Conservation (phyloP, 257 asterid species). For the Scutellaria baicalensis region DNA sequence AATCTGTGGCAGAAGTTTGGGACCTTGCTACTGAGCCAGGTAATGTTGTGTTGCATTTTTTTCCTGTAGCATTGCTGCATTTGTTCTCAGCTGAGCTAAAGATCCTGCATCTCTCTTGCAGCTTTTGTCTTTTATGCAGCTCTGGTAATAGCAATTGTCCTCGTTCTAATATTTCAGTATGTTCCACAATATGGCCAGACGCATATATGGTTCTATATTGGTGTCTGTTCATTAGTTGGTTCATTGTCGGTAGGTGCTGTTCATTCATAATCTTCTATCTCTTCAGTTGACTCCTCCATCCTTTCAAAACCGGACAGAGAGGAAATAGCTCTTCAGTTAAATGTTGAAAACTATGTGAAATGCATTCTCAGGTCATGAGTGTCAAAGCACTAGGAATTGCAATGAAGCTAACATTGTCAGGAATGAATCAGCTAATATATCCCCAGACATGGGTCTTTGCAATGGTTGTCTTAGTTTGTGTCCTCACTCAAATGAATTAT, state of each 20-base stretch:
- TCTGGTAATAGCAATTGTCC: conserved; percentile 40
- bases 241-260: conserved; percentile 78
- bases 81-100: conserved; percentile 18
- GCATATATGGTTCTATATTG: conserved; percentile 64
- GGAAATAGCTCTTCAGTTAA: not conserved
- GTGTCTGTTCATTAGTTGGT: conserved; percentile 74
- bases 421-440: conserved; percentile 79
- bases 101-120: conserved; percentile 28
- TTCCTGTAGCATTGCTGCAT: not conserved
- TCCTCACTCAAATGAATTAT: conserved; percentile 88
- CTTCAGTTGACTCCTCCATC: not conserved
- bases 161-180: conserved; percentile 49
- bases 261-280: not conserved
- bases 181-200: conserved; percentile 78
- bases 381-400: conserved; percentile 95
- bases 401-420: conserved; percentile 82
- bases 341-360: not conserved
- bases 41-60: conserved; percentile 12
- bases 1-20: conserved; percentile 95
- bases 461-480: conserved; percentile 59
- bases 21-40: conserved; percentile 96
- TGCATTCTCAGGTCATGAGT: conserved; percentile 80
- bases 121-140: conserved; percentile 62
- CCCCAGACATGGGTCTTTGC: conserved; percentile 94
- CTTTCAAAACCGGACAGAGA: not conserved